phyloP scores from a whole-genome alignment of 1,284 basidiomycete species.

The Malassezia equina region DNA sequence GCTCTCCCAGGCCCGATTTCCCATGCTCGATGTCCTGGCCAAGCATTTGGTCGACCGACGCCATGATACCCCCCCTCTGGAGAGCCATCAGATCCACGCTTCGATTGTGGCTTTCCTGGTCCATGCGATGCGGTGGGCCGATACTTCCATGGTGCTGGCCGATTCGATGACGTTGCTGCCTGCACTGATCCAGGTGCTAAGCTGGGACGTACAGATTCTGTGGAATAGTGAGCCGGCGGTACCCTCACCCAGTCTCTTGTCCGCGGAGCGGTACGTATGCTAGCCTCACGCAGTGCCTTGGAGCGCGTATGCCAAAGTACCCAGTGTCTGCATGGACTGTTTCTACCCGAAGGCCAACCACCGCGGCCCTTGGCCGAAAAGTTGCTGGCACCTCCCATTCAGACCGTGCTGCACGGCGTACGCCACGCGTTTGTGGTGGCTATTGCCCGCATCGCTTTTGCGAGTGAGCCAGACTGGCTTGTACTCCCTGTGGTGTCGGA shows the following conservation, averaged over 20 bases:
- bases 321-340: conserved; percentile 30
- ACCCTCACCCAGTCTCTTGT: not conserved
- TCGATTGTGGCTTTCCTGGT: conserved; percentile 22
- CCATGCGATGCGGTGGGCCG: conserved; percentile 21
- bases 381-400: conserved; percentile 25
- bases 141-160: conserved; percentile 25
- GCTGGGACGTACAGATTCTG: conserved; percentile 25
- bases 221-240: conserved; percentile 18
- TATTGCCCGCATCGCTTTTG: conserved; percentile 31
- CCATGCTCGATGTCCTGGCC: conserved; percentile 28
- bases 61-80: conserved; percentile 15
- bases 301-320: conserved; percentile 30
- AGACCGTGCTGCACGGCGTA: conserved; percentile 36
- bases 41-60: conserved; percentile 35
- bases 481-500: not conserved
- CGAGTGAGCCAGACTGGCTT: conserved; percentile 35
- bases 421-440: conserved; percentile 33
- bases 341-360: conserved; percentile 7
- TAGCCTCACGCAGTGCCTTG: conserved; percentile 10
- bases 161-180: conserved; percentile 29
- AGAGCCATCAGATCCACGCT: conserved; percentile 22
- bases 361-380: conserved; percentile 20
- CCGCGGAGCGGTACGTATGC: not conserved
- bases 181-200: conserved; percentile 27
- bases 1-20: conserved; percentile 19